Conservation (phyloP, 345 rosid species). For the Lumnitzera racemosa region DNA sequence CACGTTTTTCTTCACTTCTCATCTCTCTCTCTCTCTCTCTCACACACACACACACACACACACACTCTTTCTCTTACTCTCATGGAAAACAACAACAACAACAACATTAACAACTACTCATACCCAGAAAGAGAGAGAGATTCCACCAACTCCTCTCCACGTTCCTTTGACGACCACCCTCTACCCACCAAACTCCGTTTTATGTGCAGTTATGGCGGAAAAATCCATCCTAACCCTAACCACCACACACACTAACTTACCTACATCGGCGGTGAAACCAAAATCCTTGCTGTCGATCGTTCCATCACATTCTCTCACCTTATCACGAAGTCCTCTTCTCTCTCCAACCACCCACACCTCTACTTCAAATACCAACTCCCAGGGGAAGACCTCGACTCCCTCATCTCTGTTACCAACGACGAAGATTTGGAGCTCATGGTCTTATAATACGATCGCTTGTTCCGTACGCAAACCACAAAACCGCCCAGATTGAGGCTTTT, state of each 20-base stretch:
- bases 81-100: conserved; percentile 2
- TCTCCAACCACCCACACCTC: conserved; percentile 21
- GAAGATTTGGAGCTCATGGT: conserved; percentile 68
- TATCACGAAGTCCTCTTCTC: conserved; percentile 30
- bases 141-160: conserved; percentile 53
- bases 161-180: conserved; percentile 37
- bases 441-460: conserved; percentile 49
- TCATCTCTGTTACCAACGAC: conserved; percentile 56
- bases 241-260: conserved; percentile 46
- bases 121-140: conserved; percentile 27
- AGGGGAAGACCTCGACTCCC: conserved; percentile 61
- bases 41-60: background rate
- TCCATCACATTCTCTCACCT: conserved; percentile 28
- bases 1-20: background rate
- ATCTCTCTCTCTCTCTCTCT: background rate
- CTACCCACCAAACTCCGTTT: conserved; percentile 35
- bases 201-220: conserved; percentile 66
- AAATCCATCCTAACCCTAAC: conserved; percentile 47
- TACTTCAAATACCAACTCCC: conserved; percentile 63
- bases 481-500: conserved; percentile 48
- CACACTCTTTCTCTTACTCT: background rate
- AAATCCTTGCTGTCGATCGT: conserved; percentile 50
- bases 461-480: conserved; percentile 25
- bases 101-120: conserved; percentile 32
- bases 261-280: conserved; percentile 57